These are phyloP conservation scores for Tolypocladium cylindrosporum DNA, from an alignment of 2,329 filamentous ascomycete genomes.

Conservation along the genomic window DNA sequence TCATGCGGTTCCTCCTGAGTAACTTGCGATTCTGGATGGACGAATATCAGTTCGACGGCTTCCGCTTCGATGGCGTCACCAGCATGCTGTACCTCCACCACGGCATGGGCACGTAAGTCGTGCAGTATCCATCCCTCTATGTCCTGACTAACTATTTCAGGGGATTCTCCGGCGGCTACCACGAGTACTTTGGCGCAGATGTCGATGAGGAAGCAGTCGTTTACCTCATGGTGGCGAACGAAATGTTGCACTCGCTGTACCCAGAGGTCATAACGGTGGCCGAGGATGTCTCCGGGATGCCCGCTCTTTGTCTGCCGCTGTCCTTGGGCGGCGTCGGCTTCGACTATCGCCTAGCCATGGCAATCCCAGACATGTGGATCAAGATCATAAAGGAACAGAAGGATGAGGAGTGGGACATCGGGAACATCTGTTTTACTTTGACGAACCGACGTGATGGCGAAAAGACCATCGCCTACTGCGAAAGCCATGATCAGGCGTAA, in stretches of 20 bases:
- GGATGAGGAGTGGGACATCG: slow-evolving; percentile 88
- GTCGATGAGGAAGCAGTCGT: slow-evolving; percentile 92
- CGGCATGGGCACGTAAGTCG: slow-evolving; percentile 82
- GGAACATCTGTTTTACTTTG: slow-evolving; percentile 72
- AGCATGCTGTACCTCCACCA: slow-evolving; percentile 97
- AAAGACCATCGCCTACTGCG: slow-evolving; percentile 96
- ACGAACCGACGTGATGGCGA: slow-evolving; percentile 91
- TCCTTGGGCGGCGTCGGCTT: slow-evolving; percentile 88
- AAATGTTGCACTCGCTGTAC: slow-evolving; percentile 87
- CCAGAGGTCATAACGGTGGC: slow-evolving; percentile 84
- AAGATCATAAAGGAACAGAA: slow-evolving; percentile 92
- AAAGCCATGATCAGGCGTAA: slow-evolving; percentile 96
- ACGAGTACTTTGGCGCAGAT: slow-evolving; percentile 86
- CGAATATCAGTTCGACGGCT: slow-evolving; percentile 92
- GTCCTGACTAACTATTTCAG: slow-evolving; percentile 29
- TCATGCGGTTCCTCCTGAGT: slow-evolving; percentile 88
- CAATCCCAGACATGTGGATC: slow-evolving; percentile 97
- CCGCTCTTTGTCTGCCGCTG: slow-evolving; percentile 80
- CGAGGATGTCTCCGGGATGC: slow-evolving; percentile 98
- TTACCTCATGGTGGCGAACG: slow-evolving; percentile 93
- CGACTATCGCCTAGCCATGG: slow-evolving; percentile 96
- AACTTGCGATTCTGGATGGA: slow-evolving; percentile 99
- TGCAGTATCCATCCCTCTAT: not conserved
- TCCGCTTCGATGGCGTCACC: slow-evolving; percentile 95
- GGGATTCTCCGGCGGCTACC: slow-evolving; percentile 94